A percentile compares a stretch with the other conserved stretches of the same genome.
phyloP scores from a whole-genome alignment of 306 rosid genomes.

The Begonia peltatifolia region DNA sequence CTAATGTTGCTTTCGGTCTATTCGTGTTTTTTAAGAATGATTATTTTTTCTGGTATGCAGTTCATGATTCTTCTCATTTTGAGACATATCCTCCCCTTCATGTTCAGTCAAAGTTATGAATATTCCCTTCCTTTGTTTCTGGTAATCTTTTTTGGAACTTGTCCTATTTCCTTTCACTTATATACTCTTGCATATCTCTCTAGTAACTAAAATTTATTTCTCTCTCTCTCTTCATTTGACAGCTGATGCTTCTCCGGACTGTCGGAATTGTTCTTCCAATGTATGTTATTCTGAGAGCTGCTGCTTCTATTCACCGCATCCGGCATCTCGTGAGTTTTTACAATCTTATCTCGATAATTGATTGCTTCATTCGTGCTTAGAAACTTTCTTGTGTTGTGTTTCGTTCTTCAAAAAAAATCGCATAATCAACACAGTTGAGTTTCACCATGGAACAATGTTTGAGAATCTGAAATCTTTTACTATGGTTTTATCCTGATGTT shows the following conservation, averaged over 20 bases:
- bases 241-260: slow-evolving; percentile 51
- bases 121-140: slow-evolving; percentile 44
- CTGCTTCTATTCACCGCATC: slow-evolving; percentile 41
- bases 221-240: neutral
- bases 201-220: neutral
- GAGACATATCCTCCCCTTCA: slow-evolving; percentile 67
- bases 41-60: slow-evolving; percentile 24
- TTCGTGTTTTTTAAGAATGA: too few species aligned
- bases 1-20: neutral
- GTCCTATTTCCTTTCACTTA: neutral
- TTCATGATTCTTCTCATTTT: slow-evolving; percentile 68
- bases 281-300: slow-evolving; percentile 47
- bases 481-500: too few species aligned
- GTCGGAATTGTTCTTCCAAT: slow-evolving; percentile 54
- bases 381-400: too few species aligned
- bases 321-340: slow-evolving; percentile 32
- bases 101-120: slow-evolving; percentile 30
- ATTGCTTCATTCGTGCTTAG: too few species aligned
- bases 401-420: too few species aligned
- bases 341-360: too few species aligned
- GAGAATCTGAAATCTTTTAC: too few species aligned
- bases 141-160: slow-evolving; percentile 26
- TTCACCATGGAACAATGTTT: too few species aligned
- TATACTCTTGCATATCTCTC: neutral
- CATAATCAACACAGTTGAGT: too few species aligned